phyloP scores from a whole-genome alignment of 306 rosid species.

The Aeschynomene evenia region DNA sequence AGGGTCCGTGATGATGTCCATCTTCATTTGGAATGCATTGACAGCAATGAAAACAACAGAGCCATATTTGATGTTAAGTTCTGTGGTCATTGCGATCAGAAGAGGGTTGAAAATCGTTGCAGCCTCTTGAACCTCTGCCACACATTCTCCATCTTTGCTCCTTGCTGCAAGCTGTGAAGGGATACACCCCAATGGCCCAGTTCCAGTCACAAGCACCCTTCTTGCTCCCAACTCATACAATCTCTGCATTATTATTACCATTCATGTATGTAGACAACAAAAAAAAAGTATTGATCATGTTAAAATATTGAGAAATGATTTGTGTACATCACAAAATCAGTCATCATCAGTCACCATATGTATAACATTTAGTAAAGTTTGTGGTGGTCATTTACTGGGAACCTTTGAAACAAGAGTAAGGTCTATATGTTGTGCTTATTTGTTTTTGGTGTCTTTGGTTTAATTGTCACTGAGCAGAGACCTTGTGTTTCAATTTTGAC shows the following conservation, averaged over 20 bases:
- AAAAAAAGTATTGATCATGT: no score
- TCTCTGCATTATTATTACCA: no score
- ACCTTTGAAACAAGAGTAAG: background rate
- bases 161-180: constrained; percentile 48
- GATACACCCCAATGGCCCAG: constrained; percentile 57
- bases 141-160: constrained; percentile 51
- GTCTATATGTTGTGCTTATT: constrained; percentile 24
- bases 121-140: constrained; percentile 43
- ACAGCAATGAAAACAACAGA: constrained; percentile 43
- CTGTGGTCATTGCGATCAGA: constrained; percentile 31
- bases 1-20: constrained; percentile 49
- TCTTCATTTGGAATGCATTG: constrained; percentile 48
- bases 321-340: no score
- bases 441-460: constrained; percentile 8
- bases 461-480: constrained; percentile 5
- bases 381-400: background rate
- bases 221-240: constrained; percentile 50
- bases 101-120: constrained; percentile 38
- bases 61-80: constrained; percentile 39
- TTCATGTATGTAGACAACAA: no score
- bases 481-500: constrained; percentile 40
- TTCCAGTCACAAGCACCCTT: constrained; percentile 56
- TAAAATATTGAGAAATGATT: no score
- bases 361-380: constrained; percentile 33
- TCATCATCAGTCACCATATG: no score